Percentiles rank a stretch among this genome's conserved stretches.
phyloP scores from a whole-genome alignment of 2,329 filamentous ascomycete genomes.

The Akanthomyces lecanii region DNA sequence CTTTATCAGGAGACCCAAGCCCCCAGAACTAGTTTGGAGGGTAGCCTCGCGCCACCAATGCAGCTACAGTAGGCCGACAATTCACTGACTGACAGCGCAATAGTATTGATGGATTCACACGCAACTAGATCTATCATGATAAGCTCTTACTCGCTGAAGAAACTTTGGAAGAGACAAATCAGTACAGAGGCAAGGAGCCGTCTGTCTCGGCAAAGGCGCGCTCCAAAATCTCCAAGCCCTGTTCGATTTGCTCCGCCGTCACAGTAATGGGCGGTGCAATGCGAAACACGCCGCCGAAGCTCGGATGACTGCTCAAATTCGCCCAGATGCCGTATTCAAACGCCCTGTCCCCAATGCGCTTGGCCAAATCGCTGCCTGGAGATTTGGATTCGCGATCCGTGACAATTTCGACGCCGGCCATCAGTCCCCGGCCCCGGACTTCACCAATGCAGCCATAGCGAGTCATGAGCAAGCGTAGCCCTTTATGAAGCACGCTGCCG shows the following conservation, averaged over 20 bases:
- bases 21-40: no score
- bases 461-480: conserved; percentile 41
- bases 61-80: no score
- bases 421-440: conserved; percentile 54
- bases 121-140: no score
- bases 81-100: no score
- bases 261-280: conserved; percentile 59
- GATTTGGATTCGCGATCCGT: conserved; percentile 43
- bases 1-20: background rate
- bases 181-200: conserved; percentile 29
- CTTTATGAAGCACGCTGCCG: conserved; percentile 44
- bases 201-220: conserved; percentile 43
- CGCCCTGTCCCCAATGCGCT: conserved; percentile 42
- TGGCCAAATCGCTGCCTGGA: conserved; percentile 44
- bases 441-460: conserved; percentile 60
- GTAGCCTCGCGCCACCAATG: no score
- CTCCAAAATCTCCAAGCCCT: conserved; percentile 53
- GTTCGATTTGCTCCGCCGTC: conserved; percentile 43
- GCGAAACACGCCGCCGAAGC: conserved; percentile 54
- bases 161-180: background rate
- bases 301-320: conserved; percentile 50
- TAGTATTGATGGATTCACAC: no score
- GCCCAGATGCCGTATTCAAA: conserved; percentile 52
- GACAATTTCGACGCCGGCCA: conserved; percentile 57
- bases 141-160: no score